A percentile compares a stretch with the other conserved stretches of the same genome.
Evolutionary conservation across 371 early-diverging fungal genomes (phyloP).

Genomic region (Mortierella sp.): DNA sequence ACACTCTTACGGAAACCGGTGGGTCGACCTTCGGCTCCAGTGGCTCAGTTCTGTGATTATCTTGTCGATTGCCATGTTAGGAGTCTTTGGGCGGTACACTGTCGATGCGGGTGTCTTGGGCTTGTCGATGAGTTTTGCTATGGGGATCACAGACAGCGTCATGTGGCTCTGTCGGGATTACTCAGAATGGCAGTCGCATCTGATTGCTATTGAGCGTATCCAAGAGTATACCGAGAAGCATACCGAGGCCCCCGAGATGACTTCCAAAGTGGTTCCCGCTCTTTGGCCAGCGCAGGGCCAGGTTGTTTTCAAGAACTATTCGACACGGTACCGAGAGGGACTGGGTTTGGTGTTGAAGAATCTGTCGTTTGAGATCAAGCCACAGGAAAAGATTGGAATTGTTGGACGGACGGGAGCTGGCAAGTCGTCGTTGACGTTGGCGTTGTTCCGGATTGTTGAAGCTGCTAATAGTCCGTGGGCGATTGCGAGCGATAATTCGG

Average conservation of each 20-base stretch:
- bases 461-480: slow-evolving; percentile 57
- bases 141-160: slow-evolving; percentile 71
- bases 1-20: slow-evolving; percentile 86
- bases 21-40: slow-evolving; percentile 94
- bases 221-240: slow-evolving; percentile 85
- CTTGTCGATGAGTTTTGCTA: slow-evolving; percentile 77
- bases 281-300: slow-evolving; percentile 76
- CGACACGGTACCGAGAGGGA: slow-evolving; percentile 76
- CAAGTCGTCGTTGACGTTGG: slow-evolving; percentile 73
- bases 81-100: slow-evolving; percentile 62
- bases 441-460: slow-evolving; percentile 81
- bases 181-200: slow-evolving; percentile 71
- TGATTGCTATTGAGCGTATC: slow-evolving; percentile 75
- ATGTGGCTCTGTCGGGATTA: slow-evolving; percentile 84
- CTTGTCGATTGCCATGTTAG: slow-evolving; percentile 71
- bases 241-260: slow-evolving; percentile 81
- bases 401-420: slow-evolving; percentile 75
- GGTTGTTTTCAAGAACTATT: slow-evolving; percentile 72
- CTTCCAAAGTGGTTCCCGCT: slow-evolving; percentile 68
- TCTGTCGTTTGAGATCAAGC: slow-evolving; percentile 69
- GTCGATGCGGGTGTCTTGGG: slow-evolving; percentile 83
- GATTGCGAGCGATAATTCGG: slow-evolving; percentile 35
- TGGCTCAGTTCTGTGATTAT: slow-evolving; percentile 74
- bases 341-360: slow-evolving; percentile 74
- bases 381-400: slow-evolving; percentile 72